These are phyloP conservation scores for Mollisiaceae sp. DNA, from an alignment of 2,329 filamentous ascomycete species.

Conservation along the genomic window DNA sequence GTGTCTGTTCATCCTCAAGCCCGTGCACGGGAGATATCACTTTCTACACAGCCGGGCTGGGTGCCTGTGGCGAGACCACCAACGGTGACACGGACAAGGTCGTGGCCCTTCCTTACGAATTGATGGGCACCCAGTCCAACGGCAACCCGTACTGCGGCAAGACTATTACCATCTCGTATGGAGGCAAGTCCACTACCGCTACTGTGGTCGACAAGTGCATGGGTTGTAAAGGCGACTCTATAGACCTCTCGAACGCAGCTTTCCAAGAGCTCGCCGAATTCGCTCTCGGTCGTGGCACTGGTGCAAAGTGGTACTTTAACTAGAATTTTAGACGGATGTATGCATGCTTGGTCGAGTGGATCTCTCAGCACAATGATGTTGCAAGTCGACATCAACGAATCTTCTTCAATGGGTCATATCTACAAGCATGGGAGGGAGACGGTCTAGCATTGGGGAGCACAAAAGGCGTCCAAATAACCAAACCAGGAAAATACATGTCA, in stretches of 20 bases:
- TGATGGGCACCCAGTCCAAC: slow-evolving; percentile 71
- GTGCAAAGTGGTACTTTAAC: slow-evolving; percentile 55
- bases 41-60: slow-evolving; percentile 72
- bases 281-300: slow-evolving; percentile 48
- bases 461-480: slow-evolving; percentile 21
- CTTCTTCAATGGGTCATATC: slow-evolving; percentile 31
- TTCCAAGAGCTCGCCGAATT: slow-evolving; percentile 58
- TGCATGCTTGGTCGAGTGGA: slow-evolving; percentile 39
- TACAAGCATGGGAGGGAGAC: slow-evolving; percentile 15
- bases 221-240: slow-evolving; percentile 60
- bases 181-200: slow-evolving; percentile 63
- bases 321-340: slow-evolving; percentile 26
- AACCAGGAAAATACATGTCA: slow-evolving; percentile 17
- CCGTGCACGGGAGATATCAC: slow-evolving; percentile 69
- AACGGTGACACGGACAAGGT: slow-evolving; percentile 61
- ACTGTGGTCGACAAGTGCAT: slow-evolving; percentile 77
- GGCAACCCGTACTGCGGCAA: slow-evolving; percentile 73
- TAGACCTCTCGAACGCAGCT: slow-evolving; percentile 65
- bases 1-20: slow-evolving; percentile 42
- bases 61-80: slow-evolving; percentile 70
- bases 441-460: slow-evolving; percentile 11
- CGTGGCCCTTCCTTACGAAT: slow-evolving; percentile 67
- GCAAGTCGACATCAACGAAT: slow-evolving; percentile 39
- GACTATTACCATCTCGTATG: slow-evolving; percentile 65
- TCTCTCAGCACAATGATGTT: slow-evolving; percentile 37